Evolutionary conservation across 805 yeast genomes (phyloP), one percentile per base, ranked within the genome.

Genomic region (Yamadazyma laniorum): DNA sequence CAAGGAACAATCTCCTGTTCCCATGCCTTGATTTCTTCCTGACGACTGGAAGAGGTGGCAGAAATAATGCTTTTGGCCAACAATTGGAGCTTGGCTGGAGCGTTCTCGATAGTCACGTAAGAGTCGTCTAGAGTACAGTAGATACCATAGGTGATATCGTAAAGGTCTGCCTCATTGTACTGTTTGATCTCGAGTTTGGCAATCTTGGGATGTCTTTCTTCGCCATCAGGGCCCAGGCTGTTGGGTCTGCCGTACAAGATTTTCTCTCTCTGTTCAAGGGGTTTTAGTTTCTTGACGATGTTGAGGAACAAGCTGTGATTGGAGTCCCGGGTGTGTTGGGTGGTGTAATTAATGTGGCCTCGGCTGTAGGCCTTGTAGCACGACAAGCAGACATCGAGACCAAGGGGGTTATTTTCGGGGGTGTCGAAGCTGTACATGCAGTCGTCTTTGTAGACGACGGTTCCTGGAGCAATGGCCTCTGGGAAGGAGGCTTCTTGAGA

Each of bases 11-110:
- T 77, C 48, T 90, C 95, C 48, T 85, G 85, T 56, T 88, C 91
- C 99, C 99, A 93, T 1, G 95, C 81, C 51, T 82, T 79, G 39
- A 89, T 77, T 54, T 89, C 95, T 49, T 87, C 77, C 28, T 73
- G 69, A 37, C 69, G 70, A 15, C 74, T 67, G 3, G 77, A 70
- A 0, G 93, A 84, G 21, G 78, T 76, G 1, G 90, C 72, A 5
- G 53, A 58, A 34, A 82, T 48, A 3, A 87, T 70, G 2, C 61
- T 66, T 1, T 69, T 63, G 0, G 77, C 75, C 32, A 67, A 48
- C 6, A 27, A 12, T 32, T 52, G 52, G 21, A 63, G 53, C 5
- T 42, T 30, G 1, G 38, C 47, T 0, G 67, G 53, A 2, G 56
- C 32, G 6, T 54, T 45, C 1, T 50, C 53, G 5, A 63, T 16